Percentiles rank a stretch among this genome's conserved stretches.
phyloP scores from a whole-genome alignment of 2,329 filamentous ascomycete genomes.

The Tolypocladium endophyticum region DNA sequence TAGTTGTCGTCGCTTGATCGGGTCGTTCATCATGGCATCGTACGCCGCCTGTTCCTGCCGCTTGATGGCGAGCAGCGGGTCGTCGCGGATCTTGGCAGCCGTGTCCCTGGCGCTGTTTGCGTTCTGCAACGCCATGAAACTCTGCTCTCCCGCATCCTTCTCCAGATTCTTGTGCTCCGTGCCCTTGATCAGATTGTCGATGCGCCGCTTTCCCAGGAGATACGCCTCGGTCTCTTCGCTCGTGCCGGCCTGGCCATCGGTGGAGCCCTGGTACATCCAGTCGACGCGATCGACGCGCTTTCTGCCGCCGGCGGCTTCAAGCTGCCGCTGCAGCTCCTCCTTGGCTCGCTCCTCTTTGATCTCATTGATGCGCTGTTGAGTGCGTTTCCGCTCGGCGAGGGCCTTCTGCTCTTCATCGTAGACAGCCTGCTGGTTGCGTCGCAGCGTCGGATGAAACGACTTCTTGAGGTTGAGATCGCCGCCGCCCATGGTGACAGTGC shows the following conservation, averaged over 20 bases:
- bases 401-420: slow-evolving; percentile 90
- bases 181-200: slow-evolving; percentile 72
- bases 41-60: slow-evolving; percentile 78
- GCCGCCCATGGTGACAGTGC: slow-evolving; percentile 62
- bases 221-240: slow-evolving; percentile 91
- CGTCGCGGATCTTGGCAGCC: slow-evolving; percentile 76
- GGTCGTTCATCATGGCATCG: slow-evolving; percentile 70
- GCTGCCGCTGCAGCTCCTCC: slow-evolving; percentile 81
- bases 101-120: slow-evolving; percentile 71
- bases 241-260: slow-evolving; percentile 62
- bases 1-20: slow-evolving; percentile 55
- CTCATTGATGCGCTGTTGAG: slow-evolving; percentile 84
- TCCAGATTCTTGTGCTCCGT: slow-evolving; percentile 72
- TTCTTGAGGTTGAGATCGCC: slow-evolving; percentile 93
- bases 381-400: slow-evolving; percentile 87
- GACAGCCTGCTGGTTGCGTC: slow-evolving; percentile 83
- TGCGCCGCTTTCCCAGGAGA: slow-evolving; percentile 80
- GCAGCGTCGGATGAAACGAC: slow-evolving; percentile 85
- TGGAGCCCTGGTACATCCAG: slow-evolving; percentile 95
- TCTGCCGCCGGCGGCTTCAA: slow-evolving; percentile 77
- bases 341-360: slow-evolving; percentile 87
- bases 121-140: slow-evolving; percentile 51
- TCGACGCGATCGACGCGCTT: slow-evolving; percentile 78
- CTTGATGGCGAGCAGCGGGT: slow-evolving; percentile 89
- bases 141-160: slow-evolving; percentile 57